A percentile compares a stretch with the other conserved stretches of the same genome.
These are phyloP conservation scores for Cladochytrium tenue DNA, from an alignment of 371 early-diverging fungal species.

Conservation along the genomic window DNA sequence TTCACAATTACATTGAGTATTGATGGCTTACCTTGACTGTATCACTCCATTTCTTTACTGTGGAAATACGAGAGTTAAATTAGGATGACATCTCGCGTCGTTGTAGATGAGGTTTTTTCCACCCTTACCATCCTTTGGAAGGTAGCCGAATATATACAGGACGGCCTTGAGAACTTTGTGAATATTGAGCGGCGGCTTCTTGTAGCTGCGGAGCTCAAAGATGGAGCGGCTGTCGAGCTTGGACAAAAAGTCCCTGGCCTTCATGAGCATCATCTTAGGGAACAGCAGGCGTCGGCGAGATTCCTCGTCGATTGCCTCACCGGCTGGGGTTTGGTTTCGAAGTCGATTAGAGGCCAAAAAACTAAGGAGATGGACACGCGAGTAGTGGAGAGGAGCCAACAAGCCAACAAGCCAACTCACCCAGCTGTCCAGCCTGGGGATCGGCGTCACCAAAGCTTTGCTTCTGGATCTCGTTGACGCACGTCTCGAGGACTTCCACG, in stretches of 20 bases:
- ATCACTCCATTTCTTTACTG: conserved; percentile 34
- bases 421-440: conserved; percentile 15
- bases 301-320: conserved; percentile 43
- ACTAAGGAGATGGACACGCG: too few species aligned
- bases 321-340: conserved; percentile 24
- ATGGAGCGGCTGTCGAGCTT: conserved; percentile 43
- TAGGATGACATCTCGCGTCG: too few species aligned
- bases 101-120: too few species aligned
- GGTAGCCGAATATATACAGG: conserved; percentile 54
- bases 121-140: conserved; percentile 38
- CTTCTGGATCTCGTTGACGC: conserved; percentile 14
- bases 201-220: conserved; percentile 53
- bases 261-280: conserved; percentile 46
- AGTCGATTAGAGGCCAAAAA: background rate
- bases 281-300: conserved; percentile 43
- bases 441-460: conserved; percentile 24
- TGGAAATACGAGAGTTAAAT: too few species aligned
- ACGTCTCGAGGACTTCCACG: conserved; percentile 11
- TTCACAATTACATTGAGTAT: background rate
- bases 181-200: conserved; percentile 51
- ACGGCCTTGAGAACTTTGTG: conserved; percentile 51
- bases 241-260: conserved; percentile 32
- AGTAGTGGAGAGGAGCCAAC: background rate
- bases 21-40: conserved; percentile 33
- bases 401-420: conserved; percentile 5